A percentile compares a stretch with the other conserved stretches of the same genome.
phyloP scores from a whole-genome alignment of 495 filamentous ascomycete species.

The Talaromyces wortmannii region DNA sequence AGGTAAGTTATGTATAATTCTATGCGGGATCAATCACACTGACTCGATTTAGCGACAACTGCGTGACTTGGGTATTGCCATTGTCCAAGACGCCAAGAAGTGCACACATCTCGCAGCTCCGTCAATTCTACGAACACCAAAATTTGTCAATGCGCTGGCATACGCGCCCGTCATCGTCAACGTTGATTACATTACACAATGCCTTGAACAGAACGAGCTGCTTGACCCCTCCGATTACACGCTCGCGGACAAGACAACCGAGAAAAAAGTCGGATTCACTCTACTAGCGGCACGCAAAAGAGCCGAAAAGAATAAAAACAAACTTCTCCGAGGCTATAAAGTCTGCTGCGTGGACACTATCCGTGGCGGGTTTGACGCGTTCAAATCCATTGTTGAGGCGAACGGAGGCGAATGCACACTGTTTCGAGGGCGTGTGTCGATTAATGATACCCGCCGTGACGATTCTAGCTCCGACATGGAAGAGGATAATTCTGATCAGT shows the following conservation, averaged over 20 bases:
- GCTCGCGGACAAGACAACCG: slow-evolving; percentile 62
- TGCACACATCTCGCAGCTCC: slow-evolving; percentile 88
- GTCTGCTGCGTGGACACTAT: slow-evolving; percentile 78
- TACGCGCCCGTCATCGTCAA: slow-evolving; percentile 66
- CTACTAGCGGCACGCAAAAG: slow-evolving; percentile 56
- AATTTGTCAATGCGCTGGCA: slow-evolving; percentile 85
- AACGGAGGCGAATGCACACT: slow-evolving; percentile 79
- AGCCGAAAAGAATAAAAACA: slow-evolving; percentile 68
- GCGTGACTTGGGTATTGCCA: slow-evolving; percentile 73
- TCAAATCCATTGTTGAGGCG: slow-evolving; percentile 72
- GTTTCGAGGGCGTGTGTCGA: slow-evolving; percentile 66
- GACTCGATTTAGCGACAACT: slow-evolving; percentile 59
- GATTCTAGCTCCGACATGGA: slow-evolving; percentile 33
- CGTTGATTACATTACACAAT: slow-evolving; percentile 71
- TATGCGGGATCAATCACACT: slow-evolving; percentile 10
- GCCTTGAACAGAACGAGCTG: slow-evolving; percentile 54
- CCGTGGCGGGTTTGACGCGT: slow-evolving; percentile 74
- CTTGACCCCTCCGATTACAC: slow-evolving; percentile 54
- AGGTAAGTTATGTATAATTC: slow-evolving; percentile 37
- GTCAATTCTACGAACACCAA: slow-evolving; percentile 76
- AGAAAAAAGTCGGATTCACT: slow-evolving; percentile 60
- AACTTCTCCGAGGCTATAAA: slow-evolving; percentile 61
- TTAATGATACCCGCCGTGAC: slow-evolving; percentile 40
- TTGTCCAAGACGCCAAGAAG: slow-evolving; percentile 63
- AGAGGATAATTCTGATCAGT: slow-evolving; percentile 48